Percentiles rank a stretch among this genome's conserved stretches.
Evolutionary conservation across 1,284 basidiomycete genomes (phyloP).

Genomic region (Tilletiopsis washingtonensis): DNA sequence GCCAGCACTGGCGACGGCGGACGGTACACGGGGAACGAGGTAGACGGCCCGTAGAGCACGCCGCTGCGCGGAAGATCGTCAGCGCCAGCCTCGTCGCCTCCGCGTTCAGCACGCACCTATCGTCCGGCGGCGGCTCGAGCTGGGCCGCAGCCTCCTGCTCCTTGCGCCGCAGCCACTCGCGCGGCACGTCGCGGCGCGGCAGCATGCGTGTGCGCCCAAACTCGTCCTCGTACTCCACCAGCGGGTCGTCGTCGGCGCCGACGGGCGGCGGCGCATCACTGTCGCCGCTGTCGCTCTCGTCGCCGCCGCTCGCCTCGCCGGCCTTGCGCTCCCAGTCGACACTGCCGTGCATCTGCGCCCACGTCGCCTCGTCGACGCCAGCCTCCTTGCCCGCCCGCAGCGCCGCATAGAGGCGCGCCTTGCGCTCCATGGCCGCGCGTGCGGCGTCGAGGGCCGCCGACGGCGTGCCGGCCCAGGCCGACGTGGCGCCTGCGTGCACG

Average conservation of each 20-base stretch:
- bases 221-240: slow-evolving; percentile 76
- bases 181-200: slow-evolving; percentile 67
- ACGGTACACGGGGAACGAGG: slow-evolving; percentile 72
- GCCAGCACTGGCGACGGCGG: slow-evolving; percentile 50
- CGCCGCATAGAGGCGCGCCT: slow-evolving; percentile 73
- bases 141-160: slow-evolving; percentile 1
- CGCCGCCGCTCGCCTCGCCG: slow-evolving; percentile 64
- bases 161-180: slow-evolving; percentile 52
- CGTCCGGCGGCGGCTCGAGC: too few species aligned
- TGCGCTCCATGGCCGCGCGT: slow-evolving; percentile 58
- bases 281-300: slow-evolving; percentile 52
- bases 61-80: not conserved
- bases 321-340: slow-evolving; percentile 60
- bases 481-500: not conserved
- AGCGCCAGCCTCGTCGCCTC: too few species aligned
- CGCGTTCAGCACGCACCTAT: too few species aligned
- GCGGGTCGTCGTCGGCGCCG: slow-evolving; percentile 55
- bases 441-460: slow-evolving; percentile 55
- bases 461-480: slow-evolving; percentile 7
- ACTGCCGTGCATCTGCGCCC: slow-evolving; percentile 50
- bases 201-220: slow-evolving; percentile 66
- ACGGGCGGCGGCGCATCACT: not conserved
- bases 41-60: slow-evolving; percentile 5
- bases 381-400: slow-evolving; percentile 69
- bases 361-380: slow-evolving; percentile 56